Evolutionary conservation across 2,329 filamentous ascomycete genomes (phyloP).

Genomic region (Ophiostoma quercus): DNA sequence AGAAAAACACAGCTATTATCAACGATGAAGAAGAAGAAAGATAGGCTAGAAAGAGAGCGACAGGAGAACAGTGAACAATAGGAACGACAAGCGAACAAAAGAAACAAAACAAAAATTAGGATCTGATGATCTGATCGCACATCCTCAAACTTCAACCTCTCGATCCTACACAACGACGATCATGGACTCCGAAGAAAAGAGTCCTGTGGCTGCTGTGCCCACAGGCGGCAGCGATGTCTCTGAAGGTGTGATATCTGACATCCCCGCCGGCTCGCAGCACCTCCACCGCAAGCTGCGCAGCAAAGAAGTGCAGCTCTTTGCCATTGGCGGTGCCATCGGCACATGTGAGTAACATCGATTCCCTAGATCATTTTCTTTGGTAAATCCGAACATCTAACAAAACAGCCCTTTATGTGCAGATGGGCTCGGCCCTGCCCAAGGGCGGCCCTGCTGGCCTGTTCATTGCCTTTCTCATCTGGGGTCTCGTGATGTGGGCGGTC

Average conservation of each 20-base stretch:
- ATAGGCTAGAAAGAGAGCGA: neutral
- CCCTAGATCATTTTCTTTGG: neutral
- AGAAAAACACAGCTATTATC: neutral
- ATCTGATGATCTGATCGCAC: neutral
- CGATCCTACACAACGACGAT: neutral
- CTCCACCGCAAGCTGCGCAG: conserved; percentile 25
- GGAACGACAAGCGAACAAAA: neutral
- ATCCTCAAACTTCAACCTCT: neutral
- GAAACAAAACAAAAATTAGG: neutral
- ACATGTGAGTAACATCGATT: conserved; percentile 34
- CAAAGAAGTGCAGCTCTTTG: conserved; percentile 35
- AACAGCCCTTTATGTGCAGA: conserved; percentile 52
- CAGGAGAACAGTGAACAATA: no score
- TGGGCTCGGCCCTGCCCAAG: conserved; percentile 52
- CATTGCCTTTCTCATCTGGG: conserved; percentile 56
- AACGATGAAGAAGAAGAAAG: neutral
- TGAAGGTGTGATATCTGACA: conserved; percentile 13
- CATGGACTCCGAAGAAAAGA: conserved; percentile 13
- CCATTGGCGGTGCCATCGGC: conserved; percentile 59
- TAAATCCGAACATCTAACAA: neutral
- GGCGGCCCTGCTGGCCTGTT: conserved; percentile 57
- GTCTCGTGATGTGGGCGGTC: conserved; percentile 51
- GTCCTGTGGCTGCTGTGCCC: neutral
- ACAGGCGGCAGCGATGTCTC: conserved; percentile 14
- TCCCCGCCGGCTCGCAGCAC: conserved; percentile 21